These are phyloP conservation scores for Cicer chorassanicum DNA, from an alignment of 306 rosid species.

Conservation along the genomic window DNA sequence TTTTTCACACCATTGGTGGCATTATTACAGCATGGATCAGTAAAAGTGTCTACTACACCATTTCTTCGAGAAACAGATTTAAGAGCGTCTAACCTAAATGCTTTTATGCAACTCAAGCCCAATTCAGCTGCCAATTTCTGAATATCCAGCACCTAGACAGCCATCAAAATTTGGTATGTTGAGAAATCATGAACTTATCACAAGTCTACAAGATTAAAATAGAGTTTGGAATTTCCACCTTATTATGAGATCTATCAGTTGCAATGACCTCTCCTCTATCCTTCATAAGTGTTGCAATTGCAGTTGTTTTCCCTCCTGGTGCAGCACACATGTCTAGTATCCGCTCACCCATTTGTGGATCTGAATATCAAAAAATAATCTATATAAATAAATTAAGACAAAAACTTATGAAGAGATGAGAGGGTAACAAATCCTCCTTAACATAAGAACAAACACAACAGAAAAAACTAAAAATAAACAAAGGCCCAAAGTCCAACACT, in stretches of 20 bases:
- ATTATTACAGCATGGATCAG: constrained; percentile 47
- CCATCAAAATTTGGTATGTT: constrained; percentile 33
- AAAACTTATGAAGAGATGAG: constrained; percentile 12
- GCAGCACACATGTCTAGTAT: constrained; percentile 99
- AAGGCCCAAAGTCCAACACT: background rate
- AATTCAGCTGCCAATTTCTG: constrained; percentile 89
- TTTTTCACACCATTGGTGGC: constrained; percentile 47
- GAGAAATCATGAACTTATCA: constrained; percentile 28
- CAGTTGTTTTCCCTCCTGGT: constrained; percentile 98
- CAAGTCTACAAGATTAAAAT: background rate
- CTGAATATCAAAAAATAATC: constrained; percentile 48
- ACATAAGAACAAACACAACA: constrained; percentile 23
- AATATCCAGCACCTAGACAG: constrained; percentile 75
- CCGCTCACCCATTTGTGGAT: constrained; percentile 89
- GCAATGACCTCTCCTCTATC: constrained; percentile 93
- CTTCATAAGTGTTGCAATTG: constrained; percentile 91
- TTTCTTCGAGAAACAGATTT: constrained; percentile 71
- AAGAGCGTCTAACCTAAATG: constrained; percentile 82
- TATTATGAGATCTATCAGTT: constrained; percentile 92
- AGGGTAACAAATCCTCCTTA: constrained; percentile 23
- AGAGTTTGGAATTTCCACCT: constrained; percentile 59
- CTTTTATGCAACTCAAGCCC: constrained; percentile 82
- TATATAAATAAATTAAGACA: constrained; percentile 24
- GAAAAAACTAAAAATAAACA: background rate
- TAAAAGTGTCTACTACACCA: constrained; percentile 47